Conservation (phyloP, 179 eudicot genomes). For the Drosera spatulata region DNA sequence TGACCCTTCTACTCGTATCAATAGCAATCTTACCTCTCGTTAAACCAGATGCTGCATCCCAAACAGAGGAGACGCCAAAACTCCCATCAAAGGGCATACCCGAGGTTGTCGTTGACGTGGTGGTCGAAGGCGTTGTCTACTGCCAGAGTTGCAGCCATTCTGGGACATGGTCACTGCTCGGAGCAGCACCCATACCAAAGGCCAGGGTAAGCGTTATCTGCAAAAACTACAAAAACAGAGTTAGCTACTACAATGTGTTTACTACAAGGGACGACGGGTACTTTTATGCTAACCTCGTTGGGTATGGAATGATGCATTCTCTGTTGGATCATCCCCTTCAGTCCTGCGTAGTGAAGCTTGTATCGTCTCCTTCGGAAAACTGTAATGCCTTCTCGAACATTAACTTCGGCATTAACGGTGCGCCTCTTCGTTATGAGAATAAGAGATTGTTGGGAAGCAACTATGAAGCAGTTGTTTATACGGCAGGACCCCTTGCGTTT, state of each 20-base stretch:
- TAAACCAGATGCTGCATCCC: too few relatives aligned
- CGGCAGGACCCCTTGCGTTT: conserved; percentile 52
- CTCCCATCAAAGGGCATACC: not conserved
- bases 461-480: conserved; percentile 59
- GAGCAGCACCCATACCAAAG: conserved; percentile 47
- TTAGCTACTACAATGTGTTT: conserved; percentile 57
- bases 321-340: conserved; percentile 78
- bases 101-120: conserved; percentile 17
- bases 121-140: conserved; percentile 71
- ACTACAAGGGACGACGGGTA: conserved; percentile 38
- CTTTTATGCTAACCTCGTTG: conserved; percentile 52
- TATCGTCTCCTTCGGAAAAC: conserved; percentile 50
- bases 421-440: conserved; percentile 39
- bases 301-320: conserved; percentile 41
- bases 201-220: conserved; percentile 67
- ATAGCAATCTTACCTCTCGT: too few relatives aligned
- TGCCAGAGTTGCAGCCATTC: conserved; percentile 68
- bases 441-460: conserved; percentile 27
- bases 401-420: conserved; percentile 69
- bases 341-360: conserved; percentile 57
- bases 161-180: conserved; percentile 51
- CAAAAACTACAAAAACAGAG: conserved; percentile 49
- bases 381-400: conserved; percentile 56
- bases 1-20: too few relatives aligned
- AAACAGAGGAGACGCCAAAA: not conserved